phyloP scores from a whole-genome alignment of 2,329 filamentous ascomycete species.

The Aschersonia sp. region DNA sequence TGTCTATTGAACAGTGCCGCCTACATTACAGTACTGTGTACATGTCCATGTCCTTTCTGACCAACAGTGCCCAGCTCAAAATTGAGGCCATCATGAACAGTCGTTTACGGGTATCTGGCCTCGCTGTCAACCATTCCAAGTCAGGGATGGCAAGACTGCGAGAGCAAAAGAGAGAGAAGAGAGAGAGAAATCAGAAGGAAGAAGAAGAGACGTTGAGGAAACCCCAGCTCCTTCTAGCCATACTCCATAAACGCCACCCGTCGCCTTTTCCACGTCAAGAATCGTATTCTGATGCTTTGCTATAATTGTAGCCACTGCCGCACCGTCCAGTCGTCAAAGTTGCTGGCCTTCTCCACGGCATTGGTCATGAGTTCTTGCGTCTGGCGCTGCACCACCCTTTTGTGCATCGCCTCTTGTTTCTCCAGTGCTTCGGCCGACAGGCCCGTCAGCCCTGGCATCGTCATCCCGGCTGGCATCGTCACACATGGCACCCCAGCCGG shows the following conservation, averaged over 20 bases:
- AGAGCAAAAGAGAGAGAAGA: no score
- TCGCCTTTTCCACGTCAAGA: no score
- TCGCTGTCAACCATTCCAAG: neutral
- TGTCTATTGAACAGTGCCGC: neutral
- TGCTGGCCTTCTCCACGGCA: conserved; percentile 4
- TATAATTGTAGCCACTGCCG: conserved; percentile 5
- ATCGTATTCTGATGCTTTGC: neutral
- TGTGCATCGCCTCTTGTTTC: conserved; percentile 3
- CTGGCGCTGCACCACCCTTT: conserved; percentile 4
- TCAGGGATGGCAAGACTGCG: no score
- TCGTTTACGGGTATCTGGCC: neutral
- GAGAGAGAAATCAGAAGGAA: no score
- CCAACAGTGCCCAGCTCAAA: neutral
- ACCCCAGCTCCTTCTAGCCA: no score
- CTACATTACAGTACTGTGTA: no score
- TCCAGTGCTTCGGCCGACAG: neutral
- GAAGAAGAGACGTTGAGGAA: no score
- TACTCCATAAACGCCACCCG: neutral
- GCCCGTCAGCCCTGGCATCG: neutral
- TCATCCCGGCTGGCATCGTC: neutral
- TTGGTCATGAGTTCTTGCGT: conserved; percentile 6
- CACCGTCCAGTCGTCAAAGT: conserved; percentile 7
- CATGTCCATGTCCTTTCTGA: neutral
- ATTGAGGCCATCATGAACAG: neutral
- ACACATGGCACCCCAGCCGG: neutral